Base-by-base conservation (phyloP, 305 asterid species). In the Fraxinus albicans region DNA sequence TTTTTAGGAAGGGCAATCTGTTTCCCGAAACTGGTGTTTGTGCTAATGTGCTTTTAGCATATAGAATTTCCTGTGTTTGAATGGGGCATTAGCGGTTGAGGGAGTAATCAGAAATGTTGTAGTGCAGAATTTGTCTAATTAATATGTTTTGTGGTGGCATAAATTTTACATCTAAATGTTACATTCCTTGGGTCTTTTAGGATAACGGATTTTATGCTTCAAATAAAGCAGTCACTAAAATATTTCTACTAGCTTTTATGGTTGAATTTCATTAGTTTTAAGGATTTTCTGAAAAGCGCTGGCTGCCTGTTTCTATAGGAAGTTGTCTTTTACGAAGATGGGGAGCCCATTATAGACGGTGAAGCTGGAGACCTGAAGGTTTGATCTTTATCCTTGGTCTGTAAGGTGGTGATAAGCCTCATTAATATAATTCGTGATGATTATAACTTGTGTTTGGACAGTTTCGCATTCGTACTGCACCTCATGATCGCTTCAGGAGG, bases 301-400 rank as follows among this genome's bases (percentile, higher is more conserved):
- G 21, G 44, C 82, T 78, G 35, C 58, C 85, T 33, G 27, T 25
- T 84, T 86, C 78, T 70, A 77, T 89, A 94, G 98, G 99, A 94
- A 88, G 94, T 96, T 80, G 88, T 92, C 80, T 96, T 96, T 87
- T 93, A 92, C 73, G 98, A 93, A 88, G 99, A 96, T 27, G 99
- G 99, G 73, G 99, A 94, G 88, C 98, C 99, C 76, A 88, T 87
- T 83, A 82, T 92, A 87, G 99, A 96, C 85, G 99, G 99, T 78
- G 99, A 96, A 91, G 85, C 98, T 83, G 99, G 98, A 84, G 99
- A 96, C 85, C 92, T 96, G 78, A 93, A 88, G 98, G 98, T 96
- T 79, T 87, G 91, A 76, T 76, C 36, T 42, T 70, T 35, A 82
- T 83, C 85, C 33, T 53, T 79, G 25, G 50, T 53, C 73, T 13